Evolutionary conservation across 306 rosid genomes (phyloP).

Genomic region (Rubus parviflorus): DNA sequence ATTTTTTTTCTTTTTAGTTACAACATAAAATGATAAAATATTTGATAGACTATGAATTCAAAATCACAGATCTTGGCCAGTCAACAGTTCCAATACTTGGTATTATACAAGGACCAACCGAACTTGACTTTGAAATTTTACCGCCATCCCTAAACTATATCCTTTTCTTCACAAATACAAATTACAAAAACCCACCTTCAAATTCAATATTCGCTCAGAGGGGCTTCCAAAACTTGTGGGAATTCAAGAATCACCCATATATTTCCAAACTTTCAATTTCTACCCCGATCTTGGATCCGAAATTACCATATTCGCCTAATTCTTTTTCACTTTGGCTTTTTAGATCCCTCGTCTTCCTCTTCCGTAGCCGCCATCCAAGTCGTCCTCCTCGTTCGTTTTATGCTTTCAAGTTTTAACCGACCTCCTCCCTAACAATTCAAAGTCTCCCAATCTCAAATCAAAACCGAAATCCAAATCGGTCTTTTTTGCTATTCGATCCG

Average conservation of each 20-base stretch:
- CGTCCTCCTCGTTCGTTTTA: neutral
- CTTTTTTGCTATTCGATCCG: neutral
- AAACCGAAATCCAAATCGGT: neutral
- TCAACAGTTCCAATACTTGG: too few species aligned
- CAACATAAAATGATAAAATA: too few species aligned
- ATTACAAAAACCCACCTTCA: neutral
- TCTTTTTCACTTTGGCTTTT: neutral
- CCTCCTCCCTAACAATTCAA: neutral
- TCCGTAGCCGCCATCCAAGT: conserved; percentile 17
- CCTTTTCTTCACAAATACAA: neutral
- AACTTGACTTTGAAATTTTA: conserved; percentile 4
- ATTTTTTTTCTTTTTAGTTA: too few species aligned
- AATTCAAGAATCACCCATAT: neutral
- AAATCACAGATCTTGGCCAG: too few species aligned
- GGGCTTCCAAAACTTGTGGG: neutral
- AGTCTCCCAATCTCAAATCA: conserved; percentile 4
- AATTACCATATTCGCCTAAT: neutral
- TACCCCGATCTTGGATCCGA: neutral
- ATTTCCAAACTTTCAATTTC: neutral
- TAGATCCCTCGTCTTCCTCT: neutral
- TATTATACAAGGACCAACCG: too few species aligned
- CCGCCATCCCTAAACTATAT: neutral
- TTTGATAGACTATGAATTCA: too few species aligned
- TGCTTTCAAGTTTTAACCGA: neutral
- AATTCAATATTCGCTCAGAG: neutral